Evolutionary conservation across 345 rosid genomes (phyloP).

Genomic region (Rhodomyrtus tomentosa): DNA sequence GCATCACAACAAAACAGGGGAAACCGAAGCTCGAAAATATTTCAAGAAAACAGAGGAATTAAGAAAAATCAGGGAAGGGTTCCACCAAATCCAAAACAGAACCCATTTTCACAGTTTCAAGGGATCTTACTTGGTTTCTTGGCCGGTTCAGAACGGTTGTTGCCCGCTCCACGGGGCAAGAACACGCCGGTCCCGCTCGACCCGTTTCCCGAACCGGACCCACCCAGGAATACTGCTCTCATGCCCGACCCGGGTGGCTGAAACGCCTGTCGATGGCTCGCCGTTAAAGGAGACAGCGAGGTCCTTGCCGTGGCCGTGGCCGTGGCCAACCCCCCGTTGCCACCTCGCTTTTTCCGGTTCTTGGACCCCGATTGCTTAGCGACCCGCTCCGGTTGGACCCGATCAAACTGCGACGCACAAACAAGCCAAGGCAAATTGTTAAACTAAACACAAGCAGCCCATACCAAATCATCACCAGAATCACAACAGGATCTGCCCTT

Average conservation of each 20-base stretch:
- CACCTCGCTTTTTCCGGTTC: not conserved
- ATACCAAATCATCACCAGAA: not conserved
- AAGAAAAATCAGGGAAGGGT: not conserved
- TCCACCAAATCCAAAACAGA: not conserved
- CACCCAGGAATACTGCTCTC: slow-evolving; percentile 56
- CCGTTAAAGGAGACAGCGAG: not conserved
- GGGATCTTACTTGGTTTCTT: slow-evolving; percentile 41
- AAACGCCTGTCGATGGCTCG: not conserved
- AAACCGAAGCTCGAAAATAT: not conserved
- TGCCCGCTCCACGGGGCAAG: slow-evolving; percentile 47
- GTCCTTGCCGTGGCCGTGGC: not conserved
- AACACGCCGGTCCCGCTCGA: slow-evolving; percentile 91
- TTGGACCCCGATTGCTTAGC: not conserved
- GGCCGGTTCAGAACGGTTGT: slow-evolving; percentile 30
- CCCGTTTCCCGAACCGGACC: slow-evolving; percentile 27
- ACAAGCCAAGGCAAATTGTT: not conserved
- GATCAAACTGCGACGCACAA: not conserved
- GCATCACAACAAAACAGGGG: not conserved
- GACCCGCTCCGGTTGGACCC: not conserved
- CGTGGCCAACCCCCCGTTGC: not conserved
- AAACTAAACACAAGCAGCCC: not conserved
- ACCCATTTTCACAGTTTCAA: not conserved
- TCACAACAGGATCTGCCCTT: not conserved
- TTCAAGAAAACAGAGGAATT: not conserved
- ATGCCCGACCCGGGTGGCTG: slow-evolving; percentile 22